A percentile compares a stretch with the other conserved stretches of the same genome.
Evolutionary conservation across 768 basidiomycete species (phyloP).

Genomic region (Russula sp.): DNA sequence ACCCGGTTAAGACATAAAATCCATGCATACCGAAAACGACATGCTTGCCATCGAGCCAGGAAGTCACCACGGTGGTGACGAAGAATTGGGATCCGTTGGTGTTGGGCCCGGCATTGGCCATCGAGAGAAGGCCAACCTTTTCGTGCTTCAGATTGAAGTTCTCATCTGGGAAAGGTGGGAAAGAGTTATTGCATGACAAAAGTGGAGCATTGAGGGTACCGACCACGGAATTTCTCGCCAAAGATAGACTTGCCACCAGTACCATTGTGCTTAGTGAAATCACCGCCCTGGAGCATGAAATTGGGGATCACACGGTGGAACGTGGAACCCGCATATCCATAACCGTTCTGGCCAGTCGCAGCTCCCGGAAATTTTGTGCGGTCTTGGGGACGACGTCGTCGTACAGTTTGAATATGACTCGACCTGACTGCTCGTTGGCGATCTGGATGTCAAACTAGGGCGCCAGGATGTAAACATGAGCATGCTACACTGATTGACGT

Average conservation of each 20-base stretch:
- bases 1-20: neutral
- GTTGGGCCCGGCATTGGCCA: slow-evolving; percentile 78
- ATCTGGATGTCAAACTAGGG: slow-evolving; percentile 66
- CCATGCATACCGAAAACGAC: slow-evolving; percentile 72
- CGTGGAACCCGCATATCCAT: slow-evolving; percentile 62
- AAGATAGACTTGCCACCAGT: slow-evolving; percentile 83
- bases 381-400: slow-evolving; percentile 77
- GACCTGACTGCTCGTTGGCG: slow-evolving; percentile 44
- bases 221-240: slow-evolving; percentile 63
- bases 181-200: neutral
- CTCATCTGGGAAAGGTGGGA: slow-evolving; percentile 55
- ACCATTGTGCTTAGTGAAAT: slow-evolving; percentile 65
- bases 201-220: slow-evolving; percentile 28
- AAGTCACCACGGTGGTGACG: slow-evolving; percentile 75
- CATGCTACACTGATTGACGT: neutral
- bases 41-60: slow-evolving; percentile 80
- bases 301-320: slow-evolving; percentile 85
- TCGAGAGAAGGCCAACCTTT: slow-evolving; percentile 64
- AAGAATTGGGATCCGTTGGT: slow-evolving; percentile 91
- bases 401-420: slow-evolving; percentile 82
- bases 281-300: slow-evolving; percentile 91
- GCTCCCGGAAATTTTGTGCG: slow-evolving; percentile 82
- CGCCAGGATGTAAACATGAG: neutral
- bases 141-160: slow-evolving; percentile 78
- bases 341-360: slow-evolving; percentile 76